These are phyloP conservation scores for Arxiozyma bovina DNA, from an alignment of 1,139 yeast species.

Conservation along the genomic window DNA sequence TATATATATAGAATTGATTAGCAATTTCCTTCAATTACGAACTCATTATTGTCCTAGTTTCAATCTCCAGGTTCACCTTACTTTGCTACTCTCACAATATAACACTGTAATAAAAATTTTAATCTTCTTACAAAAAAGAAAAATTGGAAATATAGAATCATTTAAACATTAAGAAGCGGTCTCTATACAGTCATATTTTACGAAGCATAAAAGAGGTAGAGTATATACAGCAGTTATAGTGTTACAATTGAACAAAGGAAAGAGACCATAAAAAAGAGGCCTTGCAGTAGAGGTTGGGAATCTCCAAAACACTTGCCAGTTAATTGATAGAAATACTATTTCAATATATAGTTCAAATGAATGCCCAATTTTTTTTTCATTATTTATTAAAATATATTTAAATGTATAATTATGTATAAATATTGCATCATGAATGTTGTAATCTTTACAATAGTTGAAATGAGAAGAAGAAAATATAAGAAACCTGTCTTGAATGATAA, in stretches of 20 bases:
- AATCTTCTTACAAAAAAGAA: too few species aligned
- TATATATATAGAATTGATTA: too few species aligned
- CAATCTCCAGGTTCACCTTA: background rate
- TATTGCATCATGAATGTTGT: background rate
- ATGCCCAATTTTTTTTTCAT: background rate
- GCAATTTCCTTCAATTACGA: background rate
- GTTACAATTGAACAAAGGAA: background rate
- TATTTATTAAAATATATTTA: too few species aligned
- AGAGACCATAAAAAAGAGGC: background rate
- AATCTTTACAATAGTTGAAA: too few species aligned
- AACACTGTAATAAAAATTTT: too few species aligned
- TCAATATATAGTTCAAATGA: background rate
- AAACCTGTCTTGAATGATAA: background rate
- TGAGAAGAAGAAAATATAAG: background rate
- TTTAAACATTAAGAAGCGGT: background rate
- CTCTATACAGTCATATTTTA: background rate
- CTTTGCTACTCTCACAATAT: background rate
- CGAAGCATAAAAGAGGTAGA: background rate
- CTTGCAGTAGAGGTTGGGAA: background rate
- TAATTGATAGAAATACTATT: too few species aligned
- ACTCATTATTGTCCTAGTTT: background rate
- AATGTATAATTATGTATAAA: background rate
- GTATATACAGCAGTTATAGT: background rate
- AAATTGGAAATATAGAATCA: background rate
- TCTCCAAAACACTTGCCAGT: background rate